A percentile compares a stretch with the other conserved stretches of the same genome.
phyloP scores from a whole-genome alignment of 306 rosid species.

The Medicago lupulina region DNA sequence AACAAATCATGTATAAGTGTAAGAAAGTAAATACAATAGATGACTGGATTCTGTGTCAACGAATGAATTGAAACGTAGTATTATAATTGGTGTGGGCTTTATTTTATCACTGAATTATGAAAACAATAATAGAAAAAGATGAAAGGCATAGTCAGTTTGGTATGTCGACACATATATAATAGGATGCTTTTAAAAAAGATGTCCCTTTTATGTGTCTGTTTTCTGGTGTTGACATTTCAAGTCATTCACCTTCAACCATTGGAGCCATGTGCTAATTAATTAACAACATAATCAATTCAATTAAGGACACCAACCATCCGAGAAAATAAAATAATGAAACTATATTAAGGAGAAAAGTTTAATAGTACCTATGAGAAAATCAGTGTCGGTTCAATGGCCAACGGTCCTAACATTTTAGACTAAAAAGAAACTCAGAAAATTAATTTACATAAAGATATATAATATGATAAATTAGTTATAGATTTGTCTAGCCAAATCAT shows the following conservation, averaged over 20 bases:
- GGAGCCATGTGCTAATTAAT: conserved; percentile 50
- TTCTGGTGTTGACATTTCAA: conserved; percentile 45
- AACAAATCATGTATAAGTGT: neutral
- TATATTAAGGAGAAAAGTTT: neutral
- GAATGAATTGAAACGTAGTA: conserved; percentile 37
- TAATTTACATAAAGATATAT: too few species aligned
- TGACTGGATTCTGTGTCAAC: conserved; percentile 49
- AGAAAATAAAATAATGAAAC: neutral
- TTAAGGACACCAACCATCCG: neutral
- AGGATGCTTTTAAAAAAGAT: conserved; percentile 34
- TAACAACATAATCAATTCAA: conserved; percentile 42
- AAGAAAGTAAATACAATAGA: conserved; percentile 11
- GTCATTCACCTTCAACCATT: conserved; percentile 28
- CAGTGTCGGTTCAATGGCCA: too few species aligned
- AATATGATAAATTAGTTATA: too few species aligned
- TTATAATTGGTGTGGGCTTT: conserved; percentile 29
- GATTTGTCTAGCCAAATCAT: too few species aligned
- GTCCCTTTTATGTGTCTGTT: conserved; percentile 32
- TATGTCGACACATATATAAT: conserved; percentile 33
- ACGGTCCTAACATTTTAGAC: too few species aligned
- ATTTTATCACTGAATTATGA: conserved; percentile 31
- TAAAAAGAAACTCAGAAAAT: too few species aligned
- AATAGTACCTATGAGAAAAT: neutral
- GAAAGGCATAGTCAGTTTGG: conserved; percentile 36
- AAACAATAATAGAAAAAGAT: conserved; percentile 32